Conservation (phyloP, 2,329 filamentous ascomycete species). For the Botryotinia narcissicola region DNA sequence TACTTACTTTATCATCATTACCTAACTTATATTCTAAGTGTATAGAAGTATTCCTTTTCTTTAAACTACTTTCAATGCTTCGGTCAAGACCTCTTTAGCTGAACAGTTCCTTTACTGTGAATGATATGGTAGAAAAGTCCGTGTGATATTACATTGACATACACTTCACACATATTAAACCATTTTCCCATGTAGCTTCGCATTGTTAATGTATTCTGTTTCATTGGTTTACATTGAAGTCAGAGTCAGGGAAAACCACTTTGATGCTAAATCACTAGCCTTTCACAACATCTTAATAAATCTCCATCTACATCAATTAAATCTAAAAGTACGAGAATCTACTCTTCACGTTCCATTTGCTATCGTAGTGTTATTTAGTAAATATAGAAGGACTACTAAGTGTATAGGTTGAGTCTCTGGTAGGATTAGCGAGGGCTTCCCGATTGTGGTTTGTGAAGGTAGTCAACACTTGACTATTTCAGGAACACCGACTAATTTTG, state of each 20-base stretch:
- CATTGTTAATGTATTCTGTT: constrained; percentile 1
- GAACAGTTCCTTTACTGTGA: not conserved
- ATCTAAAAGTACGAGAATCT: not conserved
- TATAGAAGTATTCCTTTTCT: not conserved
- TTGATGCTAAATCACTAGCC: not conserved
- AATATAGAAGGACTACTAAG: not conserved
- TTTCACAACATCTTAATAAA: not conserved
- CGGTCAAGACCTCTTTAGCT: not conserved
- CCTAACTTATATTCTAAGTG: not conserved
- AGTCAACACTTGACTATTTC: constrained; percentile 14
- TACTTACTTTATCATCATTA: not conserved
- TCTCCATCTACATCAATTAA: not conserved
- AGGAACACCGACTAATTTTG: not conserved
- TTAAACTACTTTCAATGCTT: not conserved
- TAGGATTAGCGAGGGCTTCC: constrained; percentile 10
- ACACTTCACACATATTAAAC: not conserved
- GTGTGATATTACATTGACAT: constrained; percentile 9
- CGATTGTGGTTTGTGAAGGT: constrained; percentile 3
- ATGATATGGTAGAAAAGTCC: constrained; percentile 9
- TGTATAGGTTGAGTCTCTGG: not conserved
- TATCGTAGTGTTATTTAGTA: not conserved
- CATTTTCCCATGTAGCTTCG: not conserved
- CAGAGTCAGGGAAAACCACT: not conserved
- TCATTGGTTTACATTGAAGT: not conserved
- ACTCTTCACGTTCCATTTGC: not conserved